Evolutionary conservation across 352 stramenopile species (phyloP), one percentile per base, ranked within the genome.

Genomic region (Lagenidium giganteum): DNA sequence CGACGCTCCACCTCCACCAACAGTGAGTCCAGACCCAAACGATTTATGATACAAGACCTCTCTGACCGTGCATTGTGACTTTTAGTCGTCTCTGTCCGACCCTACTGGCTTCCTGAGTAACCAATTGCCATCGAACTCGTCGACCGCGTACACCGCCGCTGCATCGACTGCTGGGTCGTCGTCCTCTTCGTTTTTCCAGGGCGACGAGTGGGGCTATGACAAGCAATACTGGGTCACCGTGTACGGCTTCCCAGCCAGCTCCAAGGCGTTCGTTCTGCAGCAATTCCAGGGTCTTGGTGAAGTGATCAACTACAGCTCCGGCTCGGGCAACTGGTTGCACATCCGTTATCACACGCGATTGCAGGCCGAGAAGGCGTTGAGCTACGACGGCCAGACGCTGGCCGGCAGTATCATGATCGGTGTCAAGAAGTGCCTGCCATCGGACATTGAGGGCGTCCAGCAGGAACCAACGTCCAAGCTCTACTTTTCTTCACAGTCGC

Each of bases 141-240:
- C 26, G 16, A 34, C 34, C 14, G 35, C 33, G 3, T 27, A 33
- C 31, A 14, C 43, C 6, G 34, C 52, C 8, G 46, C 42, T 28
- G 34, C 41, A 25, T 54, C 51, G 6, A 35, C 51, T 11, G 32
- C 41, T 1, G 8, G 33, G 0, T 36, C 69, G 34, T 56, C 55
- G 6, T 61, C 62, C 47, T 79, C 75, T 21, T 61, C 70, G 18
- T 77, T 67, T 32, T 42, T 82, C 6, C 64, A 84, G 34, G 75
- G 64, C 9, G 75, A 89, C 42, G 70, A 81, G 23, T 93, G 80
- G 80, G 77, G 80, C 2, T 64, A 74, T 42, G 75, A 93, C 52
- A 75, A 83, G 43, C 71, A 88, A 54, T 93, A 87, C 60, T 90
- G 80, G 80, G 54, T 93, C 40, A 93, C 80, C 4, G 67, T 93